These are phyloP conservation scores for Trypethelium eluteriae DNA, from an alignment of 495 filamentous ascomycete species.

Conservation along the genomic window DNA sequence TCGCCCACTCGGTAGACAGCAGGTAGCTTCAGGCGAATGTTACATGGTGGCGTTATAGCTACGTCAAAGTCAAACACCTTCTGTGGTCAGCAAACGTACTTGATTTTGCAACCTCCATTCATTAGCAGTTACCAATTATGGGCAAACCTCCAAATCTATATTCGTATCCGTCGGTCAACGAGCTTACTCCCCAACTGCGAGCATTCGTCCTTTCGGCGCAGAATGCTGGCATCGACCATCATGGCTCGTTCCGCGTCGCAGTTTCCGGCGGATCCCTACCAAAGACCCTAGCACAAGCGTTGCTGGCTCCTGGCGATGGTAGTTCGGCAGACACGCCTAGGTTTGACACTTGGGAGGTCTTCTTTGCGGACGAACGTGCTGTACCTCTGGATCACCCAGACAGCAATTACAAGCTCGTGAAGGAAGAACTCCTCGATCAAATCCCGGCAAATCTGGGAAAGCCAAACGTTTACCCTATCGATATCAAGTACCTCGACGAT, in stretches of 20 bases:
- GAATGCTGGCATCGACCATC: constrained; percentile 67
- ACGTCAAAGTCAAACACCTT: not conserved
- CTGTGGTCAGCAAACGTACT: not conserved
- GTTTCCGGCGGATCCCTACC: constrained; percentile 94
- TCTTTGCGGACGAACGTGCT: constrained; percentile 94
- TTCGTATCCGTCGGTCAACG: constrained; percentile 59
- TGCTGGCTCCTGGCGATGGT: constrained; percentile 56
- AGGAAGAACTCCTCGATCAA: constrained; percentile 79
- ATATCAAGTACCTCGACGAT: constrained; percentile 63
- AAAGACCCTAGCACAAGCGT: constrained; percentile 69
- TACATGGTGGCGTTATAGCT: not conserved
- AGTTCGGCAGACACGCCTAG: constrained; percentile 54
- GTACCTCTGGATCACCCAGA: constrained; percentile 87
- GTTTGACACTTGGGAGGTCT: constrained; percentile 91
- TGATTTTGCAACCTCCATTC: not conserved
- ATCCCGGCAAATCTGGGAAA: constrained; percentile 57
- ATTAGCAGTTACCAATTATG: constrained; percentile 38
- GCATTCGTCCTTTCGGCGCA: constrained; percentile 73
- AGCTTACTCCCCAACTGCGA: constrained; percentile 66
- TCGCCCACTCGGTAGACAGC: too few relatives aligned
- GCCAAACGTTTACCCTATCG: constrained; percentile 72
- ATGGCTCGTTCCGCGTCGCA: constrained; percentile 78
- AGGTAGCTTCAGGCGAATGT: too few relatives aligned
- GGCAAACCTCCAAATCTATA: constrained; percentile 75
- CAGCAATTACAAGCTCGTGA: constrained; percentile 86